Evolutionary conservation across 331 rosid species (phyloP).

Genomic region (Malus hybrid): DNA sequence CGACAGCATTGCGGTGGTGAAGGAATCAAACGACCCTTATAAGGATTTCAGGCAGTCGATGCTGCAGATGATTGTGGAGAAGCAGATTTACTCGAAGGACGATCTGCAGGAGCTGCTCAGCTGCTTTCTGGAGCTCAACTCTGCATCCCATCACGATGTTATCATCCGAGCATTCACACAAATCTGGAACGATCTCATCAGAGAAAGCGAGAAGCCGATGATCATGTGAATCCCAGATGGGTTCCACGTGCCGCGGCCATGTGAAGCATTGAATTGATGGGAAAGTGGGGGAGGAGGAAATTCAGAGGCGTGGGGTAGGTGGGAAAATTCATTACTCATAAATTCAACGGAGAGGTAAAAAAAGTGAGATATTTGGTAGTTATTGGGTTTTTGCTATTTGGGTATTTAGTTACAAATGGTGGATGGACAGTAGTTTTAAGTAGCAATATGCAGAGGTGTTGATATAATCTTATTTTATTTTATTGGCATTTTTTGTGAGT

Average conservation of each 20-base stretch:
- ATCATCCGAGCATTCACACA: conserved; percentile 42
- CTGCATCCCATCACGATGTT: conserved; percentile 27
- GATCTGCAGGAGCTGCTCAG: conserved; percentile 49
- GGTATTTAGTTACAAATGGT: not conserved
- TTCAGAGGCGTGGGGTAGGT: not conserved
- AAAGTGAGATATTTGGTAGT: too few relatives aligned
- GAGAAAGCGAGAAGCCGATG: not conserved
- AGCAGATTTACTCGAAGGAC: conserved; percentile 27
- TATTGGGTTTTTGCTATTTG: not conserved
- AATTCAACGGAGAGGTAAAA: not conserved
- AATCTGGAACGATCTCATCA: conserved; percentile 40
- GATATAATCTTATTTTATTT: too few relatives aligned
- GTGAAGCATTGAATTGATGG: not conserved
- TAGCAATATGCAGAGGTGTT: too few relatives aligned
- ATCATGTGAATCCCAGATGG: not conserved
- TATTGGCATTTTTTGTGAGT: not conserved
- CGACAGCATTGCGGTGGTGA: conserved; percentile 43
- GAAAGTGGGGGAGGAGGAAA: not conserved
- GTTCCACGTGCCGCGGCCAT: not conserved
- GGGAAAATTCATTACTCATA: not conserved
- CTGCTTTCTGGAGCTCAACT: conserved; percentile 53
- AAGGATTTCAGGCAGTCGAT: conserved; percentile 39
- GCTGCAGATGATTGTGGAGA: conserved; percentile 53
- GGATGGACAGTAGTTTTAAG: too few relatives aligned
- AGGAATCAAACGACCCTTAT: conserved; percentile 37